Conservation (phyloP, 495 filamentous ascomycete species). For the Xylaria bambusicola region DNA sequence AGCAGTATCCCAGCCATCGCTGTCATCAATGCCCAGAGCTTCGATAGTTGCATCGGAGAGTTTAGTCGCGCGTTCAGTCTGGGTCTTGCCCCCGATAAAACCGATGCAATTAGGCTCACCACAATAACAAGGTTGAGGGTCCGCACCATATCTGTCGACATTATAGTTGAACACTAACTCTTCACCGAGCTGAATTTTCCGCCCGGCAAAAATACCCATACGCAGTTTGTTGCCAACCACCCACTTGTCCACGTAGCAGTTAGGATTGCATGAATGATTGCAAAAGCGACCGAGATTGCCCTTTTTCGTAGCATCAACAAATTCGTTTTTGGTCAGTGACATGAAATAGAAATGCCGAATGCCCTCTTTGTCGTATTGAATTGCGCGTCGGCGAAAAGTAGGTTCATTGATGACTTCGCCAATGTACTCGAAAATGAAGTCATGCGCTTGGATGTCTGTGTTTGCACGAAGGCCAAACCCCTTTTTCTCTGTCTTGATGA, state of each 20-base stretch:
- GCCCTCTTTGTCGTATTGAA: constrained; percentile 89
- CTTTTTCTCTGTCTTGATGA: constrained; percentile 97
- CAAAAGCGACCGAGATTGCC: constrained; percentile 96
- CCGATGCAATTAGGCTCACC: constrained; percentile 93
- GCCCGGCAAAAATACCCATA: constrained; percentile 98
- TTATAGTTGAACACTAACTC: constrained; percentile 99
- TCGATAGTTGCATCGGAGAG: constrained; percentile 88
- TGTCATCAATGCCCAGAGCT: constrained; percentile 92
- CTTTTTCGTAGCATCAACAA: constrained; percentile 96
- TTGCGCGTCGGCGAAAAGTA: constrained; percentile 83
- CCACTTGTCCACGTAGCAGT: constrained; percentile 99
- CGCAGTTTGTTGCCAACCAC: constrained; percentile 97
- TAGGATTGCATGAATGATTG: constrained; percentile 98
- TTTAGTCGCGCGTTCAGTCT: constrained; percentile 94
- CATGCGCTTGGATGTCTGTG: constrained; percentile 69
- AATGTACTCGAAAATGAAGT: constrained; percentile 98
- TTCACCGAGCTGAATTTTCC: constrained; percentile 82
- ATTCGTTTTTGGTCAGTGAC: constrained; percentile 95
- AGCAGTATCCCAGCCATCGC: constrained; percentile 86
- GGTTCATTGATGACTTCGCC: constrained; percentile 96
- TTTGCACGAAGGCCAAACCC: constrained; percentile 89
- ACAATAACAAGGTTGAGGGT: constrained; percentile 96
- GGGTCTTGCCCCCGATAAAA: constrained; percentile 95
- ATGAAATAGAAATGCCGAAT: constrained; percentile 99
- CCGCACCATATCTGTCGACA: constrained; percentile 95